Percentiles rank a stretch among this genome's conserved stretches.
phyloP scores from a whole-genome alignment of 768 basidiomycete species.

The Porphyrellus cyaneotinctus region DNA sequence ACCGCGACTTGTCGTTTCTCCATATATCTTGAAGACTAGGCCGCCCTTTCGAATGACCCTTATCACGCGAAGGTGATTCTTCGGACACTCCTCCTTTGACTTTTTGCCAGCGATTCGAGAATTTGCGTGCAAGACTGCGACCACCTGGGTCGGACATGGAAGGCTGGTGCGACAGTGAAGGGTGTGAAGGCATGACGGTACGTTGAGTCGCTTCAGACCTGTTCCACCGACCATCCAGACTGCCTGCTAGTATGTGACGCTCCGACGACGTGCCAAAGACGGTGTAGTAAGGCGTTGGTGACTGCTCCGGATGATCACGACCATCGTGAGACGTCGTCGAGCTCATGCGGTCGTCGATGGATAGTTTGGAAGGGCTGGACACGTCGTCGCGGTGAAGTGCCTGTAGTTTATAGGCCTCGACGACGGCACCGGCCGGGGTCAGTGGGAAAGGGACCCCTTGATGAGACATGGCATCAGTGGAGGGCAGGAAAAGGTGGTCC shows the following conservation, averaged over 20 bases:
- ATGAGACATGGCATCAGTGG: background rate
- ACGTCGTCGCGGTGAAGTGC: constrained; percentile 22
- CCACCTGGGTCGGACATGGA: constrained; percentile 12
- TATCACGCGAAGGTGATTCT: constrained; percentile 22
- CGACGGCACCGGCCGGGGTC: constrained; percentile 46
- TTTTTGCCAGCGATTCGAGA: constrained; percentile 35
- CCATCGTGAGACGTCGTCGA: constrained; percentile 5
- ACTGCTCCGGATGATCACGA: constrained; percentile 12
- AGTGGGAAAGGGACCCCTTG: constrained; percentile 16
- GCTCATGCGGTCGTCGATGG: constrained; percentile 26
- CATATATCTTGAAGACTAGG: constrained; percentile 35
- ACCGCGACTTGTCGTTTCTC: constrained; percentile 10
- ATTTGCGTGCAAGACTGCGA: constrained; percentile 32
- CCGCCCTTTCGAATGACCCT: constrained; percentile 19
- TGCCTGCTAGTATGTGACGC: constrained; percentile 42
- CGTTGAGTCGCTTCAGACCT: constrained; percentile 3
- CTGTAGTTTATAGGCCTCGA: constrained; percentile 46
- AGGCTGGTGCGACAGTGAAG: background rate
- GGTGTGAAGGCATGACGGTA: background rate
- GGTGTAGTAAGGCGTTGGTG: constrained; percentile 50
- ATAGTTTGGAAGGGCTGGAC: constrained; percentile 14
- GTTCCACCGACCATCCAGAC: constrained; percentile 35
- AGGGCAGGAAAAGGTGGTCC: background rate
- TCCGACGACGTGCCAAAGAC: constrained; percentile 48
- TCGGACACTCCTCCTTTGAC: constrained; percentile 18